Conservation (phyloP, 2,329 filamentous ascomycete genomes). For the Fusarium ramigenum region DNA sequence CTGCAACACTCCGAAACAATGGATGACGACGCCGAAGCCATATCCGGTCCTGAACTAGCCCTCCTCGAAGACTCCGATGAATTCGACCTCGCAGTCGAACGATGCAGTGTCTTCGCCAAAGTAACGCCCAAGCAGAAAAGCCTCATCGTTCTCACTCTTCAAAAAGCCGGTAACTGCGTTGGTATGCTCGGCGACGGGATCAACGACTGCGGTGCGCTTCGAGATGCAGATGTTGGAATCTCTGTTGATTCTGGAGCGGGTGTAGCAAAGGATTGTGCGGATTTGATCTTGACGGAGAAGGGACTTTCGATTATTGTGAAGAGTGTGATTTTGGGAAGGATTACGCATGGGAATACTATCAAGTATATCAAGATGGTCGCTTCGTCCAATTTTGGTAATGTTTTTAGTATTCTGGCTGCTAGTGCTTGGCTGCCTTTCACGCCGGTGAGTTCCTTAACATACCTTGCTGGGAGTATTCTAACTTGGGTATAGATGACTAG, state of each 20-base stretch:
- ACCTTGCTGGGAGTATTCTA: not conserved
- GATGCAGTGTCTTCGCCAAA: slow-evolving; percentile 1
- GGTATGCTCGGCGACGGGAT: not conserved
- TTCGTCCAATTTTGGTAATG: slow-evolving; percentile 1
- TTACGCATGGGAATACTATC: not conserved
- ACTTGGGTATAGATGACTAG: not conserved
- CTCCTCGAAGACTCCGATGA: not conserved
- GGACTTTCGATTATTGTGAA: not conserved
- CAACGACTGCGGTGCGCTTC: not conserved
- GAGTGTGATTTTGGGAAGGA: not conserved
- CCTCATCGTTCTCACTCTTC: not conserved
- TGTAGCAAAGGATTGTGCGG: not conserved
- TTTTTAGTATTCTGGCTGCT: not conserved
- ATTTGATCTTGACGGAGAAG: slow-evolving; percentile 2
- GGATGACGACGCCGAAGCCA: not conserved
- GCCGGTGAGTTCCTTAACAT: not conserved
- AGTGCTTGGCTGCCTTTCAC: not conserved
- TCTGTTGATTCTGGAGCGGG: slow-evolving; percentile 1
- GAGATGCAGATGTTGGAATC: slow-evolving; percentile 1
- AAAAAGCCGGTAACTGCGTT: not conserved
- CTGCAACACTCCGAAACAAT: not conserved
- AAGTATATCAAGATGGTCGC: slow-evolving; percentile 9
- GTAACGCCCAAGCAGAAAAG: slow-evolving; percentile 1
- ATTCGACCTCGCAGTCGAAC: not conserved
- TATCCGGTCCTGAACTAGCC: not conserved